These are phyloP conservation scores for Pichia cephalocereana DNA, from an alignment of 805 yeast species.

Conservation along the genomic window DNA sequence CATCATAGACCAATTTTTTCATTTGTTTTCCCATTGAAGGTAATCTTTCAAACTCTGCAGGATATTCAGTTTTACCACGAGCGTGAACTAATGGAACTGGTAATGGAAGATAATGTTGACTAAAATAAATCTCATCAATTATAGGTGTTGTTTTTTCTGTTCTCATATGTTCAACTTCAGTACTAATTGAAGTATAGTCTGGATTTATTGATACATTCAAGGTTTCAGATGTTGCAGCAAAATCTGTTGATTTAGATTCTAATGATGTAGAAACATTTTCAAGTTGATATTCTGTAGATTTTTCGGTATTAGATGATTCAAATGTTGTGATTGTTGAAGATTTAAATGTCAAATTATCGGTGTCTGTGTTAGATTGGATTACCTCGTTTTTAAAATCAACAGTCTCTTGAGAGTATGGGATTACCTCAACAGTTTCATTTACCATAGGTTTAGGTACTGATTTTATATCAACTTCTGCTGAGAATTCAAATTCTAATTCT, in stretches of 20 bases:
- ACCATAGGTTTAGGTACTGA: background rate
- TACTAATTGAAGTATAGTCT: conserved; percentile 1
- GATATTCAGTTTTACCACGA: conserved; percentile 17
- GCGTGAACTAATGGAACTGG: conserved; percentile 18
- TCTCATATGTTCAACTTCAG: conserved; percentile 1
- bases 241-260: background rate
- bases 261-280: background rate
- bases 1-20: conserved; percentile 22
- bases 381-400: background rate
- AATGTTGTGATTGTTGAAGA: background rate
- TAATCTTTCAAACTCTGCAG: conserved; percentile 8
- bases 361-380: background rate
- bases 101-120: conserved; percentile 15
- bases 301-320: background rate
- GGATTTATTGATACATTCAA: background rate
- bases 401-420: no score
- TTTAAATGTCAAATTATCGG: background rate
- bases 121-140: conserved; percentile 20
- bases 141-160: conserved; percentile 9
- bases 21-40: conserved; percentile 17
- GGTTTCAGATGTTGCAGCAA: no score
- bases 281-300: no score
- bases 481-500: background rate
- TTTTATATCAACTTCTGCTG: background rate
- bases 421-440: no score